Percentiles rank a stretch among this genome's conserved stretches.
Evolutionary conservation across 306 rosid species (phyloP).

Genomic region (Cicer cuneatum): DNA sequence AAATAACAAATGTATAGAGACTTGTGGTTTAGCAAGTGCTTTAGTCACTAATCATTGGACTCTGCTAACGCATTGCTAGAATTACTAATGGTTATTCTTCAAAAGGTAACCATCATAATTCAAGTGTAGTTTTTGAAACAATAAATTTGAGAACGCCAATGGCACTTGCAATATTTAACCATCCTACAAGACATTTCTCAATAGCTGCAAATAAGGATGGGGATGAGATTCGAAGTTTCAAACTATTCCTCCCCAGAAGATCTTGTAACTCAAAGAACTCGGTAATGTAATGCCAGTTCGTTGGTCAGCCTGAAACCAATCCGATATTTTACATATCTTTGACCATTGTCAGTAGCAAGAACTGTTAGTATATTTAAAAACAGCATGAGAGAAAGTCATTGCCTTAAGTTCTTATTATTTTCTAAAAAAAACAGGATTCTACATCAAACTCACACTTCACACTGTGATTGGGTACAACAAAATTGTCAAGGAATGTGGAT

Average conservation of each 20-base stretch:
- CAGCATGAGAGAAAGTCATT: background rate
- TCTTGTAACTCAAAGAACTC: slow-evolving; percentile 33
- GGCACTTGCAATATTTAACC: background rate
- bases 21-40: background rate
- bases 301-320: slow-evolving; percentile 32
- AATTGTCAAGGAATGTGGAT: slow-evolving; percentile 42
- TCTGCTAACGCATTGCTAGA: too few species aligned
- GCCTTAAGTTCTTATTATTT: background rate
- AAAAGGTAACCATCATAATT: background rate
- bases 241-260: slow-evolving; percentile 12
- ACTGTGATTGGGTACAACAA: slow-evolving; percentile 44
- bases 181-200: slow-evolving; percentile 21
- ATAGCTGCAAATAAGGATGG: slow-evolving; percentile 6
- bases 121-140: slow-evolving; percentile 17
- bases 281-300: slow-evolving; percentile 25
- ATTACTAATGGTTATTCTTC: background rate
- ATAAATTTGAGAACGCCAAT: slow-evolving; percentile 7
- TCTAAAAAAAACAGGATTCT: slow-evolving; percentile 24
- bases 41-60: background rate
- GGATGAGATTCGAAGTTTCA: slow-evolving; percentile 16
- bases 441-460: slow-evolving; percentile 27
- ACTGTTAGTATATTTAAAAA: slow-evolving; percentile 7
- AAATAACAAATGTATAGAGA: background rate
- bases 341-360: slow-evolving; percentile 15
- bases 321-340: slow-evolving; percentile 41